Percentiles rank a stretch among this genome's conserved stretches.
phyloP scores from a whole-genome alignment of 176 grass and related monocot species.

The Oryza glumipatula region DNA sequence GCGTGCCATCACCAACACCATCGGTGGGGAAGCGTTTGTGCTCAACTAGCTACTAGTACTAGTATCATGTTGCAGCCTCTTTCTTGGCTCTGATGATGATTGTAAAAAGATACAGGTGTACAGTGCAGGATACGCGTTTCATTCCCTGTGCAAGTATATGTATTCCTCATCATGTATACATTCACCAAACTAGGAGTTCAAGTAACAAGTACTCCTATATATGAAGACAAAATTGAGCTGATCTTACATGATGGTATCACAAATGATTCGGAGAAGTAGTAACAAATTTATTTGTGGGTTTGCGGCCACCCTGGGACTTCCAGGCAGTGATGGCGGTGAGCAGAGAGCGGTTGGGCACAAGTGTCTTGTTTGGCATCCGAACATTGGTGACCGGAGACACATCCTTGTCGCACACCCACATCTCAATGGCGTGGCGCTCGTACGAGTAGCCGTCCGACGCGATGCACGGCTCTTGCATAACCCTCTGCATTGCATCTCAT shows the following conservation, averaged over 20 bases:
- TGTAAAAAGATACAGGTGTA: no score
- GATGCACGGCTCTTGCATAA: constrained; percentile 72
- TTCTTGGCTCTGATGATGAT: not conserved
- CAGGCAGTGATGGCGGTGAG: constrained; percentile 39
- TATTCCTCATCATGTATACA: no score
- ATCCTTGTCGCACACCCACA: constrained; percentile 50
- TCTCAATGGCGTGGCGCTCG: constrained; percentile 57
- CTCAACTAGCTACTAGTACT: not conserved
- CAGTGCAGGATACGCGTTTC: no score
- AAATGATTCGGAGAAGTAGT: no score
- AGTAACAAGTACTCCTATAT: no score
- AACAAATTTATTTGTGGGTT: no score
- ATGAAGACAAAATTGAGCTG: no score
- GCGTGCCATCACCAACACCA: not conserved
- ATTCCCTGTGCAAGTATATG: no score
- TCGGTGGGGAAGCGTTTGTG: constrained; percentile 26
- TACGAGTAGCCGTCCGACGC: constrained; percentile 79
- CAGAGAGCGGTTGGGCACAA: constrained; percentile 47
- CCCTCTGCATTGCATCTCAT: constrained; percentile 35
- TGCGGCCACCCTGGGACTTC: not conserved
- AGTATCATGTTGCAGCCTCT: not conserved
- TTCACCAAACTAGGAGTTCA: no score
- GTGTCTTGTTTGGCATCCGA: constrained; percentile 38
- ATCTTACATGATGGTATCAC: no score
- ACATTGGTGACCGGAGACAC: constrained; percentile 46